Base-by-base conservation (phyloP, 805 yeast species). In the Kodamaea laetipori region DNA sequence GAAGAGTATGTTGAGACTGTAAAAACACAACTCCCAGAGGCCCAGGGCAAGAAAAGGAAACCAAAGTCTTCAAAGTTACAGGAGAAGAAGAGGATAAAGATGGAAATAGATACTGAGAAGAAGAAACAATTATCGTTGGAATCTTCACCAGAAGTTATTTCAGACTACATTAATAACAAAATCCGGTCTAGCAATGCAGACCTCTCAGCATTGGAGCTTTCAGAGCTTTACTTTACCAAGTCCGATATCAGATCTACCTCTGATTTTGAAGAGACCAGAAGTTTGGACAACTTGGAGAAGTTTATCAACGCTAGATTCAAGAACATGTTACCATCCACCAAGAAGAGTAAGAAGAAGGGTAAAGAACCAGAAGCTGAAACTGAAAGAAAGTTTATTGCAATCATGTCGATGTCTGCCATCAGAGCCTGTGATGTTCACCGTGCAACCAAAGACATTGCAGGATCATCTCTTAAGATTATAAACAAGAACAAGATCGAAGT, bases 361-460 rank as follows among this genome's bases (percentile, higher is more conserved):
- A 26, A 45, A 7, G 40, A 34, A 12, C 31, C 34, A n/a, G 46
- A 40, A 16, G 25, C 39, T 1, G 54, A 52, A 13, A 51, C 55
- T 11, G 70, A 65, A 24, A 62, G 76, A 21, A 74, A 76, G 42
- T 67, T 75, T 64, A 59, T 80, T 50, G 63, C 83, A 11, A 63
- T 83, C 1, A 55, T 84, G 11, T 76, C 90, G 0, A 76, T 85
- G 71, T 87, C 96, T 0, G 94, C 96, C 8, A 69, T 89, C 17
- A 75, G 97, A 52, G 94, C 89, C 1, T 92, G 97, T 56, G 97
- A 90, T 55, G 74, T 89, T 2, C 84, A 78, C 57, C 76, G 96
- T 51, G 80, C 86, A 1, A 62, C 77, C 42, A 72, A 64, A 58
- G 73, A 54, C 43, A 46, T 70, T n/a, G 54, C 69, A 30, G 74